A percentile compares a stretch with the other conserved stretches of the same genome.
Evolutionary conservation across 2,329 filamentous ascomycete species (phyloP).

Genomic region (Fusarium avenaceum): DNA sequence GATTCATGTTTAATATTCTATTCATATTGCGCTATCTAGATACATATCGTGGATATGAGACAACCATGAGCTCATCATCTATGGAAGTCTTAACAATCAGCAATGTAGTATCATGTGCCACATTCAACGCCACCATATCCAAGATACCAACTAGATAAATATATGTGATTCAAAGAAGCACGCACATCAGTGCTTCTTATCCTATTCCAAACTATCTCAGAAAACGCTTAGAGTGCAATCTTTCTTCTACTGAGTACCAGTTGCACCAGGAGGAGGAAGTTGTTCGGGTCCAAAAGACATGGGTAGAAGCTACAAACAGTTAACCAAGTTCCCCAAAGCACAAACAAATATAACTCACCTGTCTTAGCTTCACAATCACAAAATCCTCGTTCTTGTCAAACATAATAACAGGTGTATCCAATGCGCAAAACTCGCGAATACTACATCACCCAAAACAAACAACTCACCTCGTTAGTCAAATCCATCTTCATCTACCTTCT

Average conservation of each 20-base stretch:
- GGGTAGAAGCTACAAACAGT: constrained; percentile 69
- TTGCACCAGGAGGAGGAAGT: constrained; percentile 59
- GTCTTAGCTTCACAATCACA: constrained; percentile 76
- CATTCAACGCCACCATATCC: not conserved
- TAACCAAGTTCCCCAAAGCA: constrained; percentile 10
- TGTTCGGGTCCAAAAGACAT: constrained; percentile 76
- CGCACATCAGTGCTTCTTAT: not conserved
- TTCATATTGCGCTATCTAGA: not conserved
- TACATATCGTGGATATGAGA: not conserved
- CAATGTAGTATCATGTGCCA: not conserved
- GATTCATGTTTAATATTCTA: not conserved
- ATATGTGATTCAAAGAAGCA: constrained; percentile 14
- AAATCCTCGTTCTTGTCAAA: constrained; percentile 85
- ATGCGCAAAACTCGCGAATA: constrained; percentile 80
- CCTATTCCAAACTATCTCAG: not conserved
- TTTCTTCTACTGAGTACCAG: constrained; percentile 2
- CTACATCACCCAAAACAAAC: constrained; percentile 55
- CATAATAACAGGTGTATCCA: constrained; percentile 87
- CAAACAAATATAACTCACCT: constrained; percentile 61
- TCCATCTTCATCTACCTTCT: constrained; percentile 1
- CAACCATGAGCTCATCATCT: not conserved
- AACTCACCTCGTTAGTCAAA: constrained; percentile 33
- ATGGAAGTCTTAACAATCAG: not conserved
- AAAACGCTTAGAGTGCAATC: not conserved
- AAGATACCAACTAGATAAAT: constrained; percentile 7